Evolutionary conservation across 768 basidiomycete genomes (phyloP).

Genomic region (Lepiota brunneoincarnata): DNA sequence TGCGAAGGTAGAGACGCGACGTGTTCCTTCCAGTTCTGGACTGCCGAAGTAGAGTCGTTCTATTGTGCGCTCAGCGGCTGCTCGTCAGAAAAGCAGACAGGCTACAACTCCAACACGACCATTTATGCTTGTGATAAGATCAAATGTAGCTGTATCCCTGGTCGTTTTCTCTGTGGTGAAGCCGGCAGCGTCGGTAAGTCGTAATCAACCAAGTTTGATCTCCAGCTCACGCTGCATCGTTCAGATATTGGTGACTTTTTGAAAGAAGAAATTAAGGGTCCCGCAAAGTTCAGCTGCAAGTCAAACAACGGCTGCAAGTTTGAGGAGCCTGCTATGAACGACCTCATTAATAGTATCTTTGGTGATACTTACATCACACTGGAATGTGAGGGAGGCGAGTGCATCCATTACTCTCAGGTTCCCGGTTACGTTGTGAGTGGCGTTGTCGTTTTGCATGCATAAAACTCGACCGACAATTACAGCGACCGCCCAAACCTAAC

Average conservation of each 20-base stretch:
- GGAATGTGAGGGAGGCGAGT: conserved; percentile 87
- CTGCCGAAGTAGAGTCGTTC: conserved; percentile 90
- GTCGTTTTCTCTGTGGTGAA: conserved; percentile 92
- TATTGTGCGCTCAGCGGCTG: conserved; percentile 87
- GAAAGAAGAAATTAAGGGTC: conserved; percentile 85
- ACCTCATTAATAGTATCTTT: conserved; percentile 90
- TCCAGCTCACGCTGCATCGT: background rate
- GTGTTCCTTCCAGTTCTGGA: conserved; percentile 99
- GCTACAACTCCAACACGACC: conserved; percentile 70
- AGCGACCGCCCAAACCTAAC: conserved; percentile 82
- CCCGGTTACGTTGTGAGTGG: conserved; percentile 80
- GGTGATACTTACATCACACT: conserved; percentile 90
- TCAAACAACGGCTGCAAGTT: conserved; percentile 78
- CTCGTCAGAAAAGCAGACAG: conserved; percentile 39
- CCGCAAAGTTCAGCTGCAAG: conserved; percentile 81
- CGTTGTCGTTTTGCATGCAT: background rate
- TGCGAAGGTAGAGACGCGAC: conserved; percentile 63
- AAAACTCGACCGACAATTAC: background rate
- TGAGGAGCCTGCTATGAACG: conserved; percentile 96
- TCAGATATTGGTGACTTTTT: conserved; percentile 94
- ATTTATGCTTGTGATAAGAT: conserved; percentile 80
- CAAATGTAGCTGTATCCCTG: conserved; percentile 91
- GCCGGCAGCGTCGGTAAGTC: conserved; percentile 85
- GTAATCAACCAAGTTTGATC: background rate
- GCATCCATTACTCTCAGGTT: conserved; percentile 89